phyloP scores from a whole-genome alignment of 2,329 filamentous ascomycete species.

The Diplodia seriata region DNA sequence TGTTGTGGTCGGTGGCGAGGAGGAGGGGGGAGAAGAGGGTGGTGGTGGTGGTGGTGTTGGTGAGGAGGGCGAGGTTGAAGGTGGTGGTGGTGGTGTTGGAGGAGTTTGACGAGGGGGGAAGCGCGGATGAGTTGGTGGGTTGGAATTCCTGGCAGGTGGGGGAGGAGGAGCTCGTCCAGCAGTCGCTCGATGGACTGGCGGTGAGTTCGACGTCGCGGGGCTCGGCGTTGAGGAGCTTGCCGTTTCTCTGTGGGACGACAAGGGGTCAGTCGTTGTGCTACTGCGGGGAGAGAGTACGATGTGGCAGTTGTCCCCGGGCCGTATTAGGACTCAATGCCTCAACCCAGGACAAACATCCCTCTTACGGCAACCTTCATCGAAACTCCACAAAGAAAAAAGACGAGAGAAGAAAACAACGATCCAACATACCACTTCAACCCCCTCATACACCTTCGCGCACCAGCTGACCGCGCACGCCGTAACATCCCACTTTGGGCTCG shows the following conservation, averaged over 20 bases:
- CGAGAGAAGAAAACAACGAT: not conserved
- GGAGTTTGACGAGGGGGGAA: not conserved
- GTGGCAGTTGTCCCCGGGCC: not conserved
- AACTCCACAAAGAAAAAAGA: not conserved
- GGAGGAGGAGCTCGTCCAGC: not conserved
- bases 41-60: too few species aligned
- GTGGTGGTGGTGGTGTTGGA: not conserved
- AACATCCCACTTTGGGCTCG: slow-evolving; percentile 14
- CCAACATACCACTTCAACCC: slow-evolving; percentile 11
- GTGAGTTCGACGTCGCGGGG: slow-evolving; percentile 13
- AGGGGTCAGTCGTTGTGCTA: not conserved
- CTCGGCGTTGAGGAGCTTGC: slow-evolving; percentile 4
- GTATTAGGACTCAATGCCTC: not conserved
- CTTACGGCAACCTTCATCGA: not conserved
- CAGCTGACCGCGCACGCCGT: slow-evolving; percentile 22
- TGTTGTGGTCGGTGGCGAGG: not conserved
- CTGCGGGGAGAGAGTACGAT: too few species aligned
- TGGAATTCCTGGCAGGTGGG: slow-evolving; percentile 11
- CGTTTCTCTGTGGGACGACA: not conserved
- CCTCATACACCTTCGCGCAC: slow-evolving; percentile 21
- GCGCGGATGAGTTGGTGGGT: not conserved
- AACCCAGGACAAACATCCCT: not conserved
- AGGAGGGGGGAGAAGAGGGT: too few species aligned
- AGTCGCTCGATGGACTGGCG: slow-evolving; percentile 9
- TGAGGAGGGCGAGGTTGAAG: not conserved